Base-by-base conservation (phyloP, 371 early-diverging fungal species). In the Syncephalastrum monosporum region DNA sequence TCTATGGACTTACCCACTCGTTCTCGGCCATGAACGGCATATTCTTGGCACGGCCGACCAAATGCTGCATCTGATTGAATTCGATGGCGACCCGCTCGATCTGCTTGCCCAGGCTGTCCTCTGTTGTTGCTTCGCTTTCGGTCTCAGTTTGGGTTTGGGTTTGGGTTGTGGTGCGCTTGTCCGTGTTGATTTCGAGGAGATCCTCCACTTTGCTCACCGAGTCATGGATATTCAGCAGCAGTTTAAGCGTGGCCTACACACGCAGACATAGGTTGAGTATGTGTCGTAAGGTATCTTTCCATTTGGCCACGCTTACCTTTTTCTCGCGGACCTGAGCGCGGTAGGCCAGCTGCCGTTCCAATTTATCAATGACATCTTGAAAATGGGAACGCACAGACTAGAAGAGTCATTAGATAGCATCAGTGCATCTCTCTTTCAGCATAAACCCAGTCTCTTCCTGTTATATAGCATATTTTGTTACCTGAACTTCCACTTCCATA, bases 1-100 rank as follows among this genome's bases (percentile, higher is more conserved):
- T 47, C 33, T 4, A 23, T 27, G 10, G 33, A 47, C 67, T 47
- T 72, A 90, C 91, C 91, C 91, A 90, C 64, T 86, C 83, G 49
- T 91, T 85, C 53, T 86, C 88, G 10, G 75, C 64, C 16, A 92
- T 88, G 67, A 89, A 89, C 3, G 89, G 83, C 8, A 86, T 64
- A n/a, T 67, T 69, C 59, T 86, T 75, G n/a, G 88, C 89, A 47
- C 82, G 72, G 13, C 77, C 74, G 2, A 90, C 88, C 2, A 91
- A 74, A 64, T 88, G 90, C 57, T 86, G 89, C 80, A 92, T 84
- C 53, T 92, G 91, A 47, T 91, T 91, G 63, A 82, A 92, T 71
- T 92, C 93, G 45, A 89, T 87, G 10, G 93, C 93, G n/a, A 91
- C 91, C 23, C 91, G 84, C 59, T 92, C 93, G 17, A 92, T 79